phyloP scores from a whole-genome alignment of 768 basidiomycete species.

The Grammothele lineata region DNA sequence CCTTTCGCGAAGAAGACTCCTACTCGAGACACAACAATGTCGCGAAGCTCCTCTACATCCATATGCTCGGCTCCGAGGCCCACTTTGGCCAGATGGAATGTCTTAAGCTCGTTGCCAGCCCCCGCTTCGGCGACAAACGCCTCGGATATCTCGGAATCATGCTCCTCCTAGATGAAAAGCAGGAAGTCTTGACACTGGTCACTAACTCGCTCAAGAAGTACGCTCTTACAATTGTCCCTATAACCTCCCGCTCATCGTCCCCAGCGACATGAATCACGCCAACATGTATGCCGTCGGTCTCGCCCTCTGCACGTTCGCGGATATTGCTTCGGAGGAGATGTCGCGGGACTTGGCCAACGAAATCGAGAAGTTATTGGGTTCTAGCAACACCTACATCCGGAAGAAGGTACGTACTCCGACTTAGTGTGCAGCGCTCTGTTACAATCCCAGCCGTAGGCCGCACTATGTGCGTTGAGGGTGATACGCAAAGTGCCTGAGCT shows the following conservation, averaged over 20 bases:
- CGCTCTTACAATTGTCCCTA: conserved; percentile 11
- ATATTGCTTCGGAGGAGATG: conserved; percentile 99
- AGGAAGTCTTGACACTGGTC: conserved; percentile 94
- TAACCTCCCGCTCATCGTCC: conserved; percentile 8
- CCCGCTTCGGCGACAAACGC: conserved; percentile 93
- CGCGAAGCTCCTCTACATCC: conserved; percentile 96
- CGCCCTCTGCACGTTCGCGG: conserved; percentile 96
- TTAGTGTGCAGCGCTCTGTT: not conserved
- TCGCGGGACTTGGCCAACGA: conserved; percentile 96
- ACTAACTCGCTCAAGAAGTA: conserved; percentile 99
- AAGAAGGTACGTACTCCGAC: conserved; percentile 70
- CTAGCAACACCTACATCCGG: conserved; percentile 97
- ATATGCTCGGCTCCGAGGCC: conserved; percentile 97
- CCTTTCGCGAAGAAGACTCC: conserved; percentile 96
- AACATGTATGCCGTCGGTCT: conserved; percentile 99
- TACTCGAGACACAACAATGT: conserved; percentile 95
- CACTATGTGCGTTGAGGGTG: conserved; percentile 90
- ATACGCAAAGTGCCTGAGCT: conserved; percentile 96
- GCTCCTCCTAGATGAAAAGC: conserved; percentile 95
- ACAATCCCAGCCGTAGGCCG: conserved; percentile 57
- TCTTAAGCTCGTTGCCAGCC: conserved; percentile 90
- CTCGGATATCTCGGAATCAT: conserved; percentile 97
- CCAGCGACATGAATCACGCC: conserved; percentile 97
- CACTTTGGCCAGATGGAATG: conserved; percentile 99
- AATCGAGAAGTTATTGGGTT: conserved; percentile 95